These are phyloP conservation scores for Cicer judaicum DNA, from an alignment of 306 rosid species.

Conservation along the genomic window DNA sequence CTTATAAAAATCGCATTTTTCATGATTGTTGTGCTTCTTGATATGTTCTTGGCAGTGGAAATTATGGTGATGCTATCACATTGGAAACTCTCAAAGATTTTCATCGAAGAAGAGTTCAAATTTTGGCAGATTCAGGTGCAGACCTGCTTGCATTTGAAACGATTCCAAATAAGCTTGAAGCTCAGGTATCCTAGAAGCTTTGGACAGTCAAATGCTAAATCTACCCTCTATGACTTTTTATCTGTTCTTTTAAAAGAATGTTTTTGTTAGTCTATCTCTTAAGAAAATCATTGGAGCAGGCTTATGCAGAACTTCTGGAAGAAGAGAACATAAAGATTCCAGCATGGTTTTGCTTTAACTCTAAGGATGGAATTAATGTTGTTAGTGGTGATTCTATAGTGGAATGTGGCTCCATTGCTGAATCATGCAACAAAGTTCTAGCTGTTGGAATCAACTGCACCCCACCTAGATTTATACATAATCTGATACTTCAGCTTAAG, in stretches of 20 bases:
- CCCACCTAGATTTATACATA: constrained; percentile 65
- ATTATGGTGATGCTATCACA: constrained; percentile 57
- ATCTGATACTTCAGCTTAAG: constrained; percentile 55
- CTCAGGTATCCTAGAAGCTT: constrained; percentile 54
- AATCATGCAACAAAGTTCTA: constrained; percentile 56
- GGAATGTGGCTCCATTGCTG: constrained; percentile 58
- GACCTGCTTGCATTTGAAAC: constrained; percentile 70
- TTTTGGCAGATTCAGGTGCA: constrained; percentile 61
- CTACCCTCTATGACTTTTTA: constrained; percentile 12
- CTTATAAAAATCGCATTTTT: constrained; percentile 17
- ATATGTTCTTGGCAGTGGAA: constrained; percentile 50
- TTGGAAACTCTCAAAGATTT: constrained; percentile 52
- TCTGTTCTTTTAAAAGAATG: background rate
- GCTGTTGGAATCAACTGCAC: constrained; percentile 70
- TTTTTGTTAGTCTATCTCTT: constrained; percentile 7
- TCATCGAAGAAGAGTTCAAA: constrained; percentile 67
- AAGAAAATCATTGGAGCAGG: constrained; percentile 46
- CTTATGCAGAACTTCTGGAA: constrained; percentile 57
- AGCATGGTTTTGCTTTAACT: constrained; percentile 66
- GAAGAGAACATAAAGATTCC: constrained; percentile 60
- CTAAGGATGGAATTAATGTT: constrained; percentile 63
- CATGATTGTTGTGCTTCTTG: constrained; percentile 16
- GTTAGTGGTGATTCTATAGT: constrained; percentile 63
- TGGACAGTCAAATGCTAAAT: constrained; percentile 36
- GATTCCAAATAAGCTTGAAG: constrained; percentile 63